A percentile compares a stretch with the other conserved stretches of the same genome.
phyloP scores from a whole-genome alignment of 257 asterid genomes.

The Paulownia fortunei region DNA sequence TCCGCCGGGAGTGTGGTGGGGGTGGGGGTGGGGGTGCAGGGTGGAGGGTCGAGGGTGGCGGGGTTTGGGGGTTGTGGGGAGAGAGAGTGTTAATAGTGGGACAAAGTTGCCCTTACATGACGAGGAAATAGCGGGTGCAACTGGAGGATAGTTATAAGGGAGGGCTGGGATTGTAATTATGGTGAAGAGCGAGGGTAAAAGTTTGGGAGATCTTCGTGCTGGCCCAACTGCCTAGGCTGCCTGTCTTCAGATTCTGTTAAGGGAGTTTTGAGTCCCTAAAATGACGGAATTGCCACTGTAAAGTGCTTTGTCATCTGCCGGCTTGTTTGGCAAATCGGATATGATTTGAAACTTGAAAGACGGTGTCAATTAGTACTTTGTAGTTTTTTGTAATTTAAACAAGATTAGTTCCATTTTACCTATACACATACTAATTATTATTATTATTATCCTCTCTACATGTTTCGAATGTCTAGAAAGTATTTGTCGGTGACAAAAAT shows the following conservation, averaged over 20 bases:
- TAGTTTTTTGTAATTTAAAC: too few relatives aligned
- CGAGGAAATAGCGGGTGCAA: neutral
- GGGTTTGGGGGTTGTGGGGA: conserved; percentile 15
- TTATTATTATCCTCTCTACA: too few relatives aligned
- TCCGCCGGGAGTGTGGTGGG: conserved; percentile 11
- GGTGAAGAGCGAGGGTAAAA: neutral
- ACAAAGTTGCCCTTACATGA: conserved; percentile 21
- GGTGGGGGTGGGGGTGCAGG: conserved; percentile 25
- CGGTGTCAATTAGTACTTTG: neutral
- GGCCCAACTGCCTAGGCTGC: neutral
- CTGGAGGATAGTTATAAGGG: too few relatives aligned
- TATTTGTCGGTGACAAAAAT: neutral
- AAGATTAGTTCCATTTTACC: too few relatives aligned
- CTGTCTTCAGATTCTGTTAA: neutral
- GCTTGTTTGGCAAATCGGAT: neutral
- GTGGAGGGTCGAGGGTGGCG: conserved; percentile 15
- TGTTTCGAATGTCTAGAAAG: too few relatives aligned
- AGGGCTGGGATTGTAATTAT: neutral
- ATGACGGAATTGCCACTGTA: neutral
- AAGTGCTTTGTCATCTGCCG: neutral
- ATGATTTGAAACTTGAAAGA: neutral
- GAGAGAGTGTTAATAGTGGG: conserved; percentile 7
- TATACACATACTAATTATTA: too few relatives aligned
- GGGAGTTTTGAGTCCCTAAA: neutral
- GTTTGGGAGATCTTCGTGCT: neutral